Base-by-base conservation (phyloP, 345 rosid genomes). In the Salix exigua region DNA sequence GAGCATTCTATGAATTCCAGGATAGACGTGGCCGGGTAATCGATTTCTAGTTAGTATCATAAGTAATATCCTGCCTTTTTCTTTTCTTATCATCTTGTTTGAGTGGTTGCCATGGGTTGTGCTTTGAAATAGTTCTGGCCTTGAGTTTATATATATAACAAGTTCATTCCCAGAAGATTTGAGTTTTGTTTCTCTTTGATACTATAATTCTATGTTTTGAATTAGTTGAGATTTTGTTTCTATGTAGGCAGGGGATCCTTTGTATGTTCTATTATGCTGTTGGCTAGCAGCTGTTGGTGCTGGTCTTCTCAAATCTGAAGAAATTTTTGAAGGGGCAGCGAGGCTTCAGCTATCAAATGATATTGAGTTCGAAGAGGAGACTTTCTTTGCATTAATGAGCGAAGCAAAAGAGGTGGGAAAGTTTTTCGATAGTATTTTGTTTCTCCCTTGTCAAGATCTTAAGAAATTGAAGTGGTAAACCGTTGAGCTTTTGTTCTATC, bases 201-300 rank as follows among this genome's bases (percentile, higher is more conserved):
- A 23, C 38, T 16, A 9, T 73, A 25, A 21, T 30, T 38, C 12
- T 8, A 10, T 33, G 51, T 44, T 64, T 69, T n/a, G 21, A 55
- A 35, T 25, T 71, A 42, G 14, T 68, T 19, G 5, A 33, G 18
- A 31, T 75, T 72, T 72, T 79, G 82, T 31, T 64, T 68, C 51
- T 87, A 82, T 75, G 71, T 75, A 95, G 99, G 86, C 91, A 76
- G 98, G 97, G 80, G 96, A 95, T 37, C 97, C 99, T 28, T 82
- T 96, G 91, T 89, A 90, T 85, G 99, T 93, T 81, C 89, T 93
- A 66, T 78, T 96, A 30, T 91, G 98, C 80, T 93, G 99, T 83
- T 96, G 98, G 98, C 82, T 89, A 70, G 92, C 99, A 40, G 99
- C 97, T 65, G 91, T 91, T 6, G 97, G 99, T 71, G 99, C 98